Conservation (phyloP, 1,284 basidiomycete species). For the Ceratobasidium sp. region DNA sequence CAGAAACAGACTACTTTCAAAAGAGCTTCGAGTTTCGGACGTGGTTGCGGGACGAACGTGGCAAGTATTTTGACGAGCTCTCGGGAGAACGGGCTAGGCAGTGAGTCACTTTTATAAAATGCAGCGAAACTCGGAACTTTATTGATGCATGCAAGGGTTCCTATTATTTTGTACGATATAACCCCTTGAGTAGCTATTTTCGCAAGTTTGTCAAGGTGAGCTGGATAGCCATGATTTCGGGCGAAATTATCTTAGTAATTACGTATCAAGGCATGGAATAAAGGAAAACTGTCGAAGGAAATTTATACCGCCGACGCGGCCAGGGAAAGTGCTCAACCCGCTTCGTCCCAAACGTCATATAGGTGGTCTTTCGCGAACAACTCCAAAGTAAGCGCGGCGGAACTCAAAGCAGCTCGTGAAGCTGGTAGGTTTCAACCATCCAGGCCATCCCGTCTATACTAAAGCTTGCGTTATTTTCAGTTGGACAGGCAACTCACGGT, state of each 20-base stretch:
- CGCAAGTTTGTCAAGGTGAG: slow-evolving; percentile 79
- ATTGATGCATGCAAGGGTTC: slow-evolving; percentile 44
- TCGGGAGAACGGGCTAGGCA: slow-evolving; percentile 74
- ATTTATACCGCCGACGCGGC: slow-evolving; percentile 12
- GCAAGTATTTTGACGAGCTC: slow-evolving; percentile 80
- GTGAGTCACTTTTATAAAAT: slow-evolving; percentile 52
- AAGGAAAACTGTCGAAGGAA: slow-evolving; percentile 64
- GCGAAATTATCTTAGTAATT: not conserved
- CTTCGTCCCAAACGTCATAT: slow-evolving; percentile 51
- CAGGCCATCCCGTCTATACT: slow-evolving; percentile 54
- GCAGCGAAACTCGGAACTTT: slow-evolving; percentile 41
- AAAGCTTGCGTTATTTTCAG: slow-evolving; percentile 58
- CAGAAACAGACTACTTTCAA: slow-evolving; percentile 76
- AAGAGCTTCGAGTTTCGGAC: slow-evolving; percentile 76
- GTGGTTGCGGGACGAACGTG: slow-evolving; percentile 80
- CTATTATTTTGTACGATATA: slow-evolving; percentile 35
- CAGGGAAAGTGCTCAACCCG: not conserved
- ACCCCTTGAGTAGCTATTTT: slow-evolving; percentile 65
- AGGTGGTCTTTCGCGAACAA: slow-evolving; percentile 63
- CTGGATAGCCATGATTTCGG: not conserved
- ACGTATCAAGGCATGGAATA: slow-evolving; percentile 68
- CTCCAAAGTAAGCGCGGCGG: slow-evolving; percentile 59
- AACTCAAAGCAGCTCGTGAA: slow-evolving; percentile 63
- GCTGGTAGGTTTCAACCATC: not conserved
- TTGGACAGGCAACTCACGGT: not conserved